Conservation (phyloP, 1,284 basidiomycete species). For the Heliocybe sulcata region DNA sequence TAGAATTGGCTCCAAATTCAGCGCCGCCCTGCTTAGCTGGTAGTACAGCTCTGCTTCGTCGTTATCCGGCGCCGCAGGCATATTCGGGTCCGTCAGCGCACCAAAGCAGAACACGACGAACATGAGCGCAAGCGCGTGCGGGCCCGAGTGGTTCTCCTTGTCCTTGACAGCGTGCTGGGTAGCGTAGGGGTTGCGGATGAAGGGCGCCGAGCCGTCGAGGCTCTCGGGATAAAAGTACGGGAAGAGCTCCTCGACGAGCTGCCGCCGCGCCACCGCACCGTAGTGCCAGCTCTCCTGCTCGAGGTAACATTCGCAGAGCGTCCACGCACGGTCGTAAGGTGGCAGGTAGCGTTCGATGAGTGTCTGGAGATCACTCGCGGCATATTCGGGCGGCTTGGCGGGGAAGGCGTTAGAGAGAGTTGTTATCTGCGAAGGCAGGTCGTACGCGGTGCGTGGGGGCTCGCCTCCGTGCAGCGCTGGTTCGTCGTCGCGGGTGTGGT, state of each 20-base stretch:
- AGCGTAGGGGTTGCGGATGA: neutral
- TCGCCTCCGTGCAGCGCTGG: conserved; percentile 1
- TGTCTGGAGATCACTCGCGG: conserved; percentile 30
- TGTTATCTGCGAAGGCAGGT: conserved; percentile 25
- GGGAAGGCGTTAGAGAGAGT: conserved; percentile 49
- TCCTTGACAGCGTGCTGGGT: neutral
- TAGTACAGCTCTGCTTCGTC: conserved; percentile 19
- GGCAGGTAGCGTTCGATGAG: conserved; percentile 47
- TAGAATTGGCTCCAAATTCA: conserved; percentile 26
- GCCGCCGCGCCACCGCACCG: conserved; percentile 52
- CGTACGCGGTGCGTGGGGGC: conserved; percentile 4
- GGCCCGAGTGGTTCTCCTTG: conserved; percentile 18
- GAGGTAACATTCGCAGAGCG: conserved; percentile 56
- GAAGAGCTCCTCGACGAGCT: conserved; percentile 56
- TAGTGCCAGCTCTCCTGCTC: conserved; percentile 74
- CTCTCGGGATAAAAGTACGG: conserved; percentile 60
- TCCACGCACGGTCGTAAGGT: conserved; percentile 43
- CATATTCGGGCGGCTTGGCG: conserved; percentile 22
- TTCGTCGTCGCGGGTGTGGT: conserved; percentile 11
- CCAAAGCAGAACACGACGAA: conserved; percentile 55
- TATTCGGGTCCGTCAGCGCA: conserved; percentile 38
- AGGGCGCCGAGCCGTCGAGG: conserved; percentile 10
- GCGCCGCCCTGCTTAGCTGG: conserved; percentile 22
- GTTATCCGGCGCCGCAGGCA: conserved; percentile 26
- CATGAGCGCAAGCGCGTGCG: conserved; percentile 52